Evolutionary conservation across 2,329 filamentous ascomycete species (phyloP), one percentile per base, ranked within the genome.

Genomic region (Cephalotrichum gorgonifer): DNA sequence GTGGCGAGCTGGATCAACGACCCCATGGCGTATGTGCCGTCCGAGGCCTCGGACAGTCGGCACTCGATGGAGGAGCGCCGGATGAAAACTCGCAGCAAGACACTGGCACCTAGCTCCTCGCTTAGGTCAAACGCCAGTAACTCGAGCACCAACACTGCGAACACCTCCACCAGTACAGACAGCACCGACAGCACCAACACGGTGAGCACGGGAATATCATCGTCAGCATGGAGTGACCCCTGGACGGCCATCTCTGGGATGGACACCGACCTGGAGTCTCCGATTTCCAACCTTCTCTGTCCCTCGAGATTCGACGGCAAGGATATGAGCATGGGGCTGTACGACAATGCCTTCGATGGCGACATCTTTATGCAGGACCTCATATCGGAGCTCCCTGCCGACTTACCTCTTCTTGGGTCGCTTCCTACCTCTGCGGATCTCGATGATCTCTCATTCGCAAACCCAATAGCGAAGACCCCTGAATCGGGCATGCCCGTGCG

Each of bases 31-130:
- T 48, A 42, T 28, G 15, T 48, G n/a, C 46, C 45, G 15, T 41
- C 30, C 4, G 35, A 39, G 22, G 17, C 7, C 15, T 20, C n/a
- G 35, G 35, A 20, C 27, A 9, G 62, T 59, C 39, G 58, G 62
- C 22, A 56, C 49, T 50, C 61, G 55, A 39, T 54, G 51, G 12
- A 60, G n/a, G 46, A 56, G 51, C 58, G 57, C 41, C 49, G 50
- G 27, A 39, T 38, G 6, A 50, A 50, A n/a, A 43, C 60, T 3
- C 62, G 69, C 23, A 70, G 66, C 57, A 73, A 68, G 55, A 59
- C 63, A 38, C 61, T 75, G 26, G 70, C 68, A 3, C 72, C 70
- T 1, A 74, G 70, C 57, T 69, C 68, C 6, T 75, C 72, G 8
- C 67, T 75, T 28, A 63, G 72, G 44, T 75, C 72, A 6, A 74